Percentiles rank a stretch among this genome's conserved stretches.
phyloP scores from a whole-genome alignment of 208 protist genomes.

The Crithidia expoeki region DNA sequence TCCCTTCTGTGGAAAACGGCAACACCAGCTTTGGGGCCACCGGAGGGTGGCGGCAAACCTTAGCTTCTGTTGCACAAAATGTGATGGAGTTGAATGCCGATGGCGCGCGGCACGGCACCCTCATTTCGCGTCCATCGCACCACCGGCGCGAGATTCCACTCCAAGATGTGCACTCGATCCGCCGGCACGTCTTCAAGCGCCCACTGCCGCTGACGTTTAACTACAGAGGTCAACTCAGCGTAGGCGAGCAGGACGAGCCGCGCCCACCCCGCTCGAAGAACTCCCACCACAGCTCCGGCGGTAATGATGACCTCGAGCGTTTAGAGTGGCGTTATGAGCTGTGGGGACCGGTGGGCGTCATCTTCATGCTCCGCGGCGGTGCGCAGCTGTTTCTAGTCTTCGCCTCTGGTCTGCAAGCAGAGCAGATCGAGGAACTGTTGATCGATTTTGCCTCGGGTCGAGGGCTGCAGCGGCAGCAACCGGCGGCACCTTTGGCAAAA shows the following conservation, averaged over 20 bases:
- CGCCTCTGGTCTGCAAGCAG: constrained; percentile 12
- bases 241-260: not conserved
- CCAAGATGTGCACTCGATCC: constrained; percentile 30
- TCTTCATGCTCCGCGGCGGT: constrained; percentile 34
- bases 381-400: constrained; percentile 41
- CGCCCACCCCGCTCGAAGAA: not conserved
- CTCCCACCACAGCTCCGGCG: constrained; percentile 1
- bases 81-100: constrained; percentile 5
- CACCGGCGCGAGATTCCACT: constrained; percentile 36
- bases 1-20: not conserved
- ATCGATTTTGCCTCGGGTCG: constrained; percentile 19
- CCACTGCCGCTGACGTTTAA: constrained; percentile 36
- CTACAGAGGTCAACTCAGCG: constrained; percentile 8
- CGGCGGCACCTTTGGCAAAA: not conserved
- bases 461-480: constrained; percentile 11
- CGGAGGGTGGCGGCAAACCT: not conserved
- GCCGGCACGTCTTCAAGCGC: constrained; percentile 40
- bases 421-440: constrained; percentile 31
- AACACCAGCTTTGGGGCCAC: constrained; percentile 11
- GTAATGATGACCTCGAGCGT: not conserved
- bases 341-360: constrained; percentile 46
- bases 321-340: constrained; percentile 43
- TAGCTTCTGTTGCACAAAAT: constrained; percentile 6
- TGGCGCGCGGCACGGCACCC: not conserved
- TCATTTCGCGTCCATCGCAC: not conserved